A percentile compares a stretch with the other conserved stretches of the same genome.
These are phyloP conservation scores for Fusarium sp. DNA, from an alignment of 2,329 filamentous ascomycete genomes.

Conservation along the genomic window DNA sequence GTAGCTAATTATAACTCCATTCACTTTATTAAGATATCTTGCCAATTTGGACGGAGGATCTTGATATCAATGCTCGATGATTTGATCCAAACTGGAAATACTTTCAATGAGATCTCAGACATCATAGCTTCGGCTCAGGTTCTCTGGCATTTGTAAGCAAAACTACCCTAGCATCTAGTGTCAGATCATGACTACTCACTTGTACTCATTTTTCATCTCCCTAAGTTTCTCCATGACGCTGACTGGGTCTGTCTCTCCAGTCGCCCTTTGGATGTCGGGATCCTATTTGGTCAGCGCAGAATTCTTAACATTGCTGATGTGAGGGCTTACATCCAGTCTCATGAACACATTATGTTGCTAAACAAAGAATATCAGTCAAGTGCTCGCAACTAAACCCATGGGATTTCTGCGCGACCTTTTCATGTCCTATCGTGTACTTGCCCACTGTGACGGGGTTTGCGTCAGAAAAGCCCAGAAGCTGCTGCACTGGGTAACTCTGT, in stretches of 20 bases:
- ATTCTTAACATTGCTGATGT: accelerated
- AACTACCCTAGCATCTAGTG: accelerated
- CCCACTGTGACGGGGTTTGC: neutral
- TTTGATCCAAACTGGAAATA: neutral
- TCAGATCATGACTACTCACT: neutral
- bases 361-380: neutral
- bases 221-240: neutral
- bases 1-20: too few species aligned
- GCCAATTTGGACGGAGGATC: neutral
- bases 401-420: neutral
- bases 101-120: accelerated
- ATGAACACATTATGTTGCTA: neutral
- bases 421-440: neutral
- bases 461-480: neutral
- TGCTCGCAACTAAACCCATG: accelerated
- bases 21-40: neutral
- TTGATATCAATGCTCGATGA: neutral
- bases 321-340: neutral
- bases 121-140: neutral
- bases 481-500: neutral
- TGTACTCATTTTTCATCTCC: neutral
- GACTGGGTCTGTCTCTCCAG: neutral
- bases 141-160: neutral
- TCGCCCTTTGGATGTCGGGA: neutral
- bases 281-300: neutral